Base-by-base conservation (phyloP, 2,329 filamentous ascomycete genomes). In the Boeremia exigua region DNA sequence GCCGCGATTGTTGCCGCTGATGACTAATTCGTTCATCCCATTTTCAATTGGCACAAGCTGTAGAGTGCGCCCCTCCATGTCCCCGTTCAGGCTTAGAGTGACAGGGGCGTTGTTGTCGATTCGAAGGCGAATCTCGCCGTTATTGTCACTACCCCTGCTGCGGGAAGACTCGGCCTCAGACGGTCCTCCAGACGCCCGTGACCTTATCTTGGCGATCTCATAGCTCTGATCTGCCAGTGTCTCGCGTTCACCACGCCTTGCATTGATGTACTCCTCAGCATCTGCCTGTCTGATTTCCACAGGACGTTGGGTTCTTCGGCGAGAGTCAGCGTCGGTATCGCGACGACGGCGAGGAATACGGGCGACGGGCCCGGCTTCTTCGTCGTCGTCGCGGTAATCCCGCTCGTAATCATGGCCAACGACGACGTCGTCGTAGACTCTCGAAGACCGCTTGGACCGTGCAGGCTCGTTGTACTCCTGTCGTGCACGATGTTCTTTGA, bases 51-150 rank as follows among this genome's bases (percentile, higher is more conserved):
- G 72, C 23, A 70, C 59, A 36, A 76, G 55, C n/a, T 66, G 66
- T 25, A 76, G 59, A 9, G 65, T 73, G 45, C 74, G 73, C 12
- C 72, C 73, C 48, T 75, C 72, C 69, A 74, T 75, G 29, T 75
- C 72, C 28, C 74, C 74, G 34, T 69, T 70, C 50, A 76, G 68
- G 17, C 69, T 67, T 32, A 76, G 62, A 34, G 65, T 73, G 30
- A 74, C 61, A 28, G 68, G 67, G 19, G 68, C 66, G 25, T 70
- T 66, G 15, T 69, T 66, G 50, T 71, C 71, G 11, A 76, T 65
- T n/a, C 68, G 66, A 23, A 76, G 67, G 30, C 71, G 71, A 44
- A 76, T 72, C 49, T 75, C 73, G 15, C 71, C 72, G 29, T 69
- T 68, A 36, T 60, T 66, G 23, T 72, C 71, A 43, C 68, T 69